phyloP scores from a whole-genome alignment of 2,329 filamentous ascomycete genomes.

The Cordyceps javanica region DNA sequence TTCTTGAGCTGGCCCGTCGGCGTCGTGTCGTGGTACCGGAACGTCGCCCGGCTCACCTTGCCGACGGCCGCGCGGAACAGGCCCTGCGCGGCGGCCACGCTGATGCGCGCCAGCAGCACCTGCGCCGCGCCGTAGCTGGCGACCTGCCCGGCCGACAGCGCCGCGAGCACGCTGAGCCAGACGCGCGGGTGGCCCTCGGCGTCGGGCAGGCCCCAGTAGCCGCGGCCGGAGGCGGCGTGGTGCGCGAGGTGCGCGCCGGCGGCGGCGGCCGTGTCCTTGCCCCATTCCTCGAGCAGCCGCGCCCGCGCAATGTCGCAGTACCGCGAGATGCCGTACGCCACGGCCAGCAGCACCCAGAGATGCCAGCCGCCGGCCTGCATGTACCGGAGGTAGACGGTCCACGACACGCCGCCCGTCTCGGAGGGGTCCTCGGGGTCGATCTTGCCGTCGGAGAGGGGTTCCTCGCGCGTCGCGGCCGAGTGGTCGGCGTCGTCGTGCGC shows the following conservation, averaged over 20 bases:
- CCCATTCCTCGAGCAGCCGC: slow-evolving; percentile 85
- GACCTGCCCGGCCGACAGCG: slow-evolving; percentile 57
- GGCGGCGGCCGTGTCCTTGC: slow-evolving; percentile 46
- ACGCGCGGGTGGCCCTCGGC: slow-evolving; percentile 62
- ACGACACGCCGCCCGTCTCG: slow-evolving; percentile 63
- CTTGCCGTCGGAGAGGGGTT: slow-evolving; percentile 16
- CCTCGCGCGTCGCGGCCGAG: slow-evolving; percentile 16
- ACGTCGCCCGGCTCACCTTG: slow-evolving; percentile 71
- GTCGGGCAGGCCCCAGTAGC: slow-evolving; percentile 43
- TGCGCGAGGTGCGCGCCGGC: not conserved
- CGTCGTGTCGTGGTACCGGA: slow-evolving; percentile 87
- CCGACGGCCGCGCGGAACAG: slow-evolving; percentile 70
- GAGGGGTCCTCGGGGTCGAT: slow-evolving; percentile 28
- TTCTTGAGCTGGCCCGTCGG: slow-evolving; percentile 90
- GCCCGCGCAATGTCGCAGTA: slow-evolving; percentile 58
- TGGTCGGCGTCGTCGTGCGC: slow-evolving; percentile 25
- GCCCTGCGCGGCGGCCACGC: slow-evolving; percentile 68
- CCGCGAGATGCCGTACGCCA: slow-evolving; percentile 58
- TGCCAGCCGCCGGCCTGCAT: slow-evolving; percentile 71
- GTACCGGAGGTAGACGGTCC: slow-evolving; percentile 76
- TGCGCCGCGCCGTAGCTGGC: slow-evolving; percentile 56
- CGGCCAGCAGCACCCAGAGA: slow-evolving; percentile 64
- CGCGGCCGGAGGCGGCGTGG: not conserved
- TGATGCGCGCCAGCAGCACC: slow-evolving; percentile 65
- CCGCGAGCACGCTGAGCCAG: slow-evolving; percentile 67